phyloP scores from a whole-genome alignment of 192 early-diverging fungal species.

The Backusella parvicylindrica region DNA sequence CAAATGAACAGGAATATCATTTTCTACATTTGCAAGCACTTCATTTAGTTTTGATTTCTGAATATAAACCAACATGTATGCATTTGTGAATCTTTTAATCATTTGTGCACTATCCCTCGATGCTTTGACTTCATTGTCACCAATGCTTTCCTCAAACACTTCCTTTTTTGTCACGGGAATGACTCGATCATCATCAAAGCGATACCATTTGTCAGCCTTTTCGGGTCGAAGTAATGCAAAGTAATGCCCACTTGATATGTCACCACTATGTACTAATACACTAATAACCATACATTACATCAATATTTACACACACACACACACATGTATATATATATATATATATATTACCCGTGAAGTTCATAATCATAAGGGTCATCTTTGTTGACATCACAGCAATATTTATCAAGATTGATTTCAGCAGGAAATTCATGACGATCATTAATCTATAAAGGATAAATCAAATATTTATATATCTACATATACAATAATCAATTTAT shows the following conservation, averaged over 20 bases:
- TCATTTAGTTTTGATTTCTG: constrained; percentile 69
- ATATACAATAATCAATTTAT: background rate
- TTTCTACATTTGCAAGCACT: constrained; percentile 61
- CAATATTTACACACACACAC: too few relatives aligned
- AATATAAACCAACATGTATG: constrained; percentile 99
- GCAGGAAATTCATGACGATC: constrained; percentile 92
- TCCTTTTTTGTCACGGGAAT: constrained; percentile 75
- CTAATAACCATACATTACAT: constrained; percentile 35
- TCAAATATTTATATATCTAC: background rate
- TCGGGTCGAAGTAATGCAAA: constrained; percentile 86
- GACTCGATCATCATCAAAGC: constrained; percentile 97
- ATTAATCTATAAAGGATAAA: constrained; percentile 68
- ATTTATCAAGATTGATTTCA: constrained; percentile 83
- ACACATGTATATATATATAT: background rate
- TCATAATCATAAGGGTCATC: constrained; percentile 71
- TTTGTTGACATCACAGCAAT: constrained; percentile 61
- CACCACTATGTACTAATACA: constrained; percentile 95
- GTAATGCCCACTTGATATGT: constrained; percentile 93
- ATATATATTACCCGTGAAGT: constrained; percentile 69
- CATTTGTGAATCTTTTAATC: constrained; percentile 88
- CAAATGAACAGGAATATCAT: constrained; percentile 77
- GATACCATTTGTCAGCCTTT: constrained; percentile 81
- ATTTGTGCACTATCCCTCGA: constrained; percentile 38
- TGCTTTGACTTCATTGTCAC: constrained; percentile 57
- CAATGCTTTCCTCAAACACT: constrained; percentile 94